A percentile compares a stretch with the other conserved stretches of the same genome.
phyloP scores from a whole-genome alignment of 108 stramenopile genomes.

The Cylindrotheca fusiformis region DNA sequence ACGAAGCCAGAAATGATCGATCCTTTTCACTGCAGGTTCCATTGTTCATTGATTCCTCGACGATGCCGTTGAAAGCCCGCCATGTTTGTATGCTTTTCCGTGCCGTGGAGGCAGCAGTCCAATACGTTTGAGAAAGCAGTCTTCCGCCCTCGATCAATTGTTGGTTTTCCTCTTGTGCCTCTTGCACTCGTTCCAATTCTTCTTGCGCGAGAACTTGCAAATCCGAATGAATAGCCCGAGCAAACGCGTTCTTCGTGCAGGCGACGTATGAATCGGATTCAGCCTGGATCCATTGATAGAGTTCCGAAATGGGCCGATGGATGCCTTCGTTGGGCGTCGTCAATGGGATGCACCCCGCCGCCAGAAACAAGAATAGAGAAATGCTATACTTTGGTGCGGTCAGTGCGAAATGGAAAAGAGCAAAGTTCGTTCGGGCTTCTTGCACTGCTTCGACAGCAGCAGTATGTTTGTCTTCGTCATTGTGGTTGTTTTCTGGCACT shows the following conservation, averaged over 20 bases:
- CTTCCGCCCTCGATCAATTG: not conserved
- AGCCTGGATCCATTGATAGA: conserved; percentile 5
- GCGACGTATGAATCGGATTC: conserved; percentile 19
- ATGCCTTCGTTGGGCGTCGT: conserved; percentile 14
- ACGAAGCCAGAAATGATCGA: conserved; percentile 1
- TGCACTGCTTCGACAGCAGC: not conserved
- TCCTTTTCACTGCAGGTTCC: not conserved
- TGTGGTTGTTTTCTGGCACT: not conserved
- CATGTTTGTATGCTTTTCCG: not conserved
- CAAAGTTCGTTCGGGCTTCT: conserved; percentile 20
- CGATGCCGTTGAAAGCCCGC: not conserved
- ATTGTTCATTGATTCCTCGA: not conserved
- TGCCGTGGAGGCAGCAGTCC: not conserved
- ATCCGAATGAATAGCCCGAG: not conserved
- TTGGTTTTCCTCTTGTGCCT: conserved; percentile 6
- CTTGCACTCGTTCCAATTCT: conserved; percentile 3
- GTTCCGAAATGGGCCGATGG: conserved; percentile 10
- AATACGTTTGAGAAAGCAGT: not conserved
- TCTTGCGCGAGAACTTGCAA: not conserved
- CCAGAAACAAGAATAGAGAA: conserved; percentile 27
- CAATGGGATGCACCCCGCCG: conserved; percentile 11
- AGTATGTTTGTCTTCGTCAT: not conserved
- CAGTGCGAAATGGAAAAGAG: conserved; percentile 27
- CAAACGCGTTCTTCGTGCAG: conserved; percentile 13
- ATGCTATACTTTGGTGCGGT: conserved; percentile 24